Conservation (phyloP, 371 early-diverging fungal species). For the Parasitella parasitica region DNA sequence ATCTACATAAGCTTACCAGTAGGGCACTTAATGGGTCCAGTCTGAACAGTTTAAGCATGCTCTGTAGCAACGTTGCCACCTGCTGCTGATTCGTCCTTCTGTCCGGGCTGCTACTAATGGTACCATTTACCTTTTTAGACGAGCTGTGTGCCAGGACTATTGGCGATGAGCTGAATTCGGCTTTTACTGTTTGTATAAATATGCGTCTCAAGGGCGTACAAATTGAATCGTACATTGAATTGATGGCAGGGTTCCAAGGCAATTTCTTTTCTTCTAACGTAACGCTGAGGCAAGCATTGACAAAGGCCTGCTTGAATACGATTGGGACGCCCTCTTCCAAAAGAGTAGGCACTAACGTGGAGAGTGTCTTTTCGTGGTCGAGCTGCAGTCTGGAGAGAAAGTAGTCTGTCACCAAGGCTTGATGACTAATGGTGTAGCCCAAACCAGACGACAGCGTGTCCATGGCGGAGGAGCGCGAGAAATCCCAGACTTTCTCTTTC, state of each 20-base stretch:
- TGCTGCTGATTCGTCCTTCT: neutral
- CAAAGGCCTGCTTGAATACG: conserved; percentile 68
- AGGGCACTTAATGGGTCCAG: conserved; percentile 27
- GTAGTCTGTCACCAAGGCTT: conserved; percentile 62
- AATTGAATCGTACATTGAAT: conserved; percentile 61
- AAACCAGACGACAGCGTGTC: conserved; percentile 39
- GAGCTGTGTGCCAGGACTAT: too few relatives aligned
- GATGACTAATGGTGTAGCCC: conserved; percentile 44
- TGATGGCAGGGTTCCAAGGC: conserved; percentile 71
- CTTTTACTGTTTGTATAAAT: conserved; percentile 45
- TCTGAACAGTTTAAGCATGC: conserved; percentile 26
- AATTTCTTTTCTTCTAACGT: conserved; percentile 63
- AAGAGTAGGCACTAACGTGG: conserved; percentile 61
- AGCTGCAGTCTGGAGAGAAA: conserved; percentile 66
- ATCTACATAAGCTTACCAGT: too few relatives aligned
- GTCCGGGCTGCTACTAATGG: neutral
- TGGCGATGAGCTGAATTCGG: conserved; percentile 13
- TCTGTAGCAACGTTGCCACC: conserved; percentile 14
- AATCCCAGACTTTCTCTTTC: conserved; percentile 64
- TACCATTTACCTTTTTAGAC: conserved; percentile 6
- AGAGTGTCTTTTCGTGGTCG: conserved; percentile 61
- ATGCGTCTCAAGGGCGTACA: conserved; percentile 65
- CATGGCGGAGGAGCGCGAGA: conserved; percentile 19
- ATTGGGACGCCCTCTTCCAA: conserved; percentile 60
- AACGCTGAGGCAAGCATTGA: conserved; percentile 66